Conservation (phyloP, 2,329 filamentous ascomycete genomes). For the Sclerotinia subarctica region DNA sequence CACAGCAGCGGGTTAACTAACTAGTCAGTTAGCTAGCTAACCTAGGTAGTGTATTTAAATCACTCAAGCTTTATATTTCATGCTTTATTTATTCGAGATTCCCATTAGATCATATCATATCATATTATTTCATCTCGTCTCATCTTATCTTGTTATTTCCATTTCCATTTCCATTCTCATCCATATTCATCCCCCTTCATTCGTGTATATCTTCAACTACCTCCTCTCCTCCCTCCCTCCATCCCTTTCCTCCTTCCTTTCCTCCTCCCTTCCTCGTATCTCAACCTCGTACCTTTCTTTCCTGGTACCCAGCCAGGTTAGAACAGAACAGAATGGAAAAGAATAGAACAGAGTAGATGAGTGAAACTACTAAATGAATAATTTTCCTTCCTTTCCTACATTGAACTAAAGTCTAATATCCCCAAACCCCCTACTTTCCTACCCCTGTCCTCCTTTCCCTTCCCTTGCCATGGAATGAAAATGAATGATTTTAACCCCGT, state of each 20-base stretch:
- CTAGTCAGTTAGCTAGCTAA: neutral
- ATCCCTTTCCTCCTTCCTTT: neutral
- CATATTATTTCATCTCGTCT: too few relatives aligned
- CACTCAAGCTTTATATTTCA: too few relatives aligned
- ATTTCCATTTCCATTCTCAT: too few relatives aligned
- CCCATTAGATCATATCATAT: too few relatives aligned
- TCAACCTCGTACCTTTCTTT: neutral
- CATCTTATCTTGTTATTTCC: too few relatives aligned
- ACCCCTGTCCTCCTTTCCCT: neutral
- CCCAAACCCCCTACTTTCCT: neutral
- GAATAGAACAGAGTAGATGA: neutral
- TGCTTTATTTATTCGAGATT: too few relatives aligned
- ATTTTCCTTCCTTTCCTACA: neutral
- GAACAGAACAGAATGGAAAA: neutral
- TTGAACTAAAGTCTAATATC: neutral
- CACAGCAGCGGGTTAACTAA: neutral
- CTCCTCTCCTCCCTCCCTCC: neutral
- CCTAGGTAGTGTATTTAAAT: too few relatives aligned
- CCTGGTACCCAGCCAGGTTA: neutral
- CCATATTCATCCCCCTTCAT: too few relatives aligned
- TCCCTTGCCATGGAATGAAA: conserved; percentile 13
- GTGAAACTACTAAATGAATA: neutral
- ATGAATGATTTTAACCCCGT: conserved; percentile 5
- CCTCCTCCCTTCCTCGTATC: neutral
- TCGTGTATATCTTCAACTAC: too few relatives aligned